Conservation (phyloP, 345 rosid species). For the Iberis pinnata region DNA sequence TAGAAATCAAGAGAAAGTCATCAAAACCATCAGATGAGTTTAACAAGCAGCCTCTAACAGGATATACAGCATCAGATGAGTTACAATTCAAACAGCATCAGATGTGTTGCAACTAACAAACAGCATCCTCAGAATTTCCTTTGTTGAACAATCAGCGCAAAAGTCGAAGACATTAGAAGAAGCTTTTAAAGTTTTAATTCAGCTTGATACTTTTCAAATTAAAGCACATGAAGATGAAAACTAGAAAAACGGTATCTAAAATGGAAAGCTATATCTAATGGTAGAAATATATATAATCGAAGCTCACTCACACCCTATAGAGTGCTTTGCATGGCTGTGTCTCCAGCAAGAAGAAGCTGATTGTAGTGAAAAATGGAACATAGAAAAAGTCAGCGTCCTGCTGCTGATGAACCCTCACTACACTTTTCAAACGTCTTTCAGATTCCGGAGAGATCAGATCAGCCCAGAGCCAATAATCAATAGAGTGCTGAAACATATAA, state of each 20-base stretch:
- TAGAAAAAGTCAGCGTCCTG: slow-evolving; percentile 85
- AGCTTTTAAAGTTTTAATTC: background rate
- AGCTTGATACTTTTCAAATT: background rate
- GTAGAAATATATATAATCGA: slow-evolving; percentile 21
- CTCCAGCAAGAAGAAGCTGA: slow-evolving; percentile 91
- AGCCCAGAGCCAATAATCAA: slow-evolving; percentile 97
- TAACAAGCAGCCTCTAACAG: too few relatives aligned
- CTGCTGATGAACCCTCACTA: slow-evolving; percentile 65
- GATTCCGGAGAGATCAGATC: slow-evolving; percentile 75
- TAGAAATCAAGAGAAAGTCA: too few relatives aligned
- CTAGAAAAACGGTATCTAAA: background rate
- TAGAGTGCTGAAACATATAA: slow-evolving; percentile 52
- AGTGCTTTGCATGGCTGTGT: slow-evolving; percentile 94
- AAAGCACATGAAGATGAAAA: background rate
- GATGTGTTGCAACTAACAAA: background rate
- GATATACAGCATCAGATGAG: background rate
- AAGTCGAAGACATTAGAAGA: too few relatives aligned
- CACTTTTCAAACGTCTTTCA: slow-evolving; percentile 70
- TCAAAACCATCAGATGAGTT: too few relatives aligned
- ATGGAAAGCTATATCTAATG: background rate
- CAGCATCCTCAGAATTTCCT: background rate
- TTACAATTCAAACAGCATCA: background rate
- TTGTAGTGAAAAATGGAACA: slow-evolving; percentile 82
- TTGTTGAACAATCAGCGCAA: background rate
- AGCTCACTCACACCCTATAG: slow-evolving; percentile 98